These are phyloP conservation scores for Bipolaris sorokiniana DNA, from an alignment of 2,329 filamentous ascomycete genomes.

Conservation along the genomic window DNA sequence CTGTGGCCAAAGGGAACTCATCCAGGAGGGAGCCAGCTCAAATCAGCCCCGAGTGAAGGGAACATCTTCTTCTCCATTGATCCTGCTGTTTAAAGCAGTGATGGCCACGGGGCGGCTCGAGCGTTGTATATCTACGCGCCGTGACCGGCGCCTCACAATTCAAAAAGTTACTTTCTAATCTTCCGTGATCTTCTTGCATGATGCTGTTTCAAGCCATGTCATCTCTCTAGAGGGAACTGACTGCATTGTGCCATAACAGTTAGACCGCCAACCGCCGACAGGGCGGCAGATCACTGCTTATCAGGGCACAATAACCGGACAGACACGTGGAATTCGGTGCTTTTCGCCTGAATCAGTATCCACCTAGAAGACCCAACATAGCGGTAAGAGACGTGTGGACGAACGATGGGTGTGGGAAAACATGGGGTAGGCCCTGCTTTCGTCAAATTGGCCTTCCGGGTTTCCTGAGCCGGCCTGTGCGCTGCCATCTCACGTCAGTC, in stretches of 20 bases:
- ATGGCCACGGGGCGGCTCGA: not conserved
- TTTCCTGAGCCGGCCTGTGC: slow-evolving; percentile 15
- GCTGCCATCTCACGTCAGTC: not conserved
- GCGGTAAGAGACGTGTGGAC: slow-evolving; percentile 19
- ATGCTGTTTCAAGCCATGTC: not conserved
- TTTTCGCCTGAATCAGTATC: slow-evolving; percentile 26
- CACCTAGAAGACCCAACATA: slow-evolving; percentile 26
- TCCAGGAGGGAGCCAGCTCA: slow-evolving; percentile 33
- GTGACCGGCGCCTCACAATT: not conserved
- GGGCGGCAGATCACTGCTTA: slow-evolving; percentile 12
- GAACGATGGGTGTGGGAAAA: slow-evolving; percentile 5
- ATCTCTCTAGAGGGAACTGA: no score
- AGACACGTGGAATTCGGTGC: slow-evolving; percentile 15
- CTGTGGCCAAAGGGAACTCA: slow-evolving; percentile 32
- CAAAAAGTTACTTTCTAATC: not conserved
- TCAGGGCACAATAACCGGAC: not conserved
- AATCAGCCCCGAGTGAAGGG: slow-evolving; percentile 23
- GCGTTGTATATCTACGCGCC: not conserved
- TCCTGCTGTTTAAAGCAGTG: not conserved
- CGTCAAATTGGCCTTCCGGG: not conserved
- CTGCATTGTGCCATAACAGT: not conserved
- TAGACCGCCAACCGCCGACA: not conserved
- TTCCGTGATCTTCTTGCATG: not conserved
- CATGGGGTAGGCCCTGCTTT: slow-evolving; percentile 9
- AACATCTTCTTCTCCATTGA: slow-evolving; percentile 33